These are phyloP conservation scores for Papiliotrema fonsecae DNA, from an alignment of 1,284 basidiomycete genomes.

Conservation along the genomic window DNA sequence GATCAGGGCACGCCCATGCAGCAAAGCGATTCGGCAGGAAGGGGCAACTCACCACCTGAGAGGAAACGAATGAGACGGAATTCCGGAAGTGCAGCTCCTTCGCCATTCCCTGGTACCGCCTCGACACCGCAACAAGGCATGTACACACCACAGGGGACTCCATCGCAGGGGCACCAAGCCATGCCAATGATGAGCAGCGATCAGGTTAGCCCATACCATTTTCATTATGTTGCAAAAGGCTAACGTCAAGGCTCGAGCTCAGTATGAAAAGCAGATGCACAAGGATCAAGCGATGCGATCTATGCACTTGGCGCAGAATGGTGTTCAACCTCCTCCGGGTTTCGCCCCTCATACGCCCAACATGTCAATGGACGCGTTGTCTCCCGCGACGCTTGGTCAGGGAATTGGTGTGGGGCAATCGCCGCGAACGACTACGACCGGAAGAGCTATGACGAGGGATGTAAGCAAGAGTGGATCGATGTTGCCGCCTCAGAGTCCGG, in stretches of 20 bases:
- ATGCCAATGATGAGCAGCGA: not conserved
- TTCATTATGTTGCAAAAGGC: not conserved
- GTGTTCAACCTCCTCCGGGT: constrained; percentile 10
- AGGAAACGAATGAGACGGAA: constrained; percentile 3
- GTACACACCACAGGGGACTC: not conserved
- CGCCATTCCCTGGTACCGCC: not conserved
- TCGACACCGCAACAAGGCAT: constrained; percentile 2
- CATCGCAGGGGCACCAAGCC: not conserved
- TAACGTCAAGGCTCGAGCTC: constrained; percentile 14
- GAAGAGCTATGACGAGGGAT: constrained; percentile 28
- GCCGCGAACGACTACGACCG: constrained; percentile 6
- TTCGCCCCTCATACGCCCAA: constrained; percentile 7
- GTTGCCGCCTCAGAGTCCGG: constrained; percentile 41
- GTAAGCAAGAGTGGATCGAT: constrained; percentile 39
- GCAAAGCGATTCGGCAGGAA: not conserved
- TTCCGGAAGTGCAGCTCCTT: constrained; percentile 5
- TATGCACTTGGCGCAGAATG: constrained; percentile 9
- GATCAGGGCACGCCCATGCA: too few species aligned
- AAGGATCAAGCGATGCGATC: constrained; percentile 22
- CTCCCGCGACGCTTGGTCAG: constrained; percentile 13
- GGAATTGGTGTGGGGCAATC: constrained; percentile 4
- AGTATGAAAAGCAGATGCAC: constrained; percentile 27
- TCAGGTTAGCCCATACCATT: not conserved
- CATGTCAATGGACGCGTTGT: constrained; percentile 16
- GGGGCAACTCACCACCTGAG: constrained; percentile 1